Percentiles rank a stretch among this genome's conserved stretches.
These are phyloP conservation scores for Penicillium sp. DNA, from an alignment of 2,329 filamentous ascomycete genomes.

Conservation along the genomic window DNA sequence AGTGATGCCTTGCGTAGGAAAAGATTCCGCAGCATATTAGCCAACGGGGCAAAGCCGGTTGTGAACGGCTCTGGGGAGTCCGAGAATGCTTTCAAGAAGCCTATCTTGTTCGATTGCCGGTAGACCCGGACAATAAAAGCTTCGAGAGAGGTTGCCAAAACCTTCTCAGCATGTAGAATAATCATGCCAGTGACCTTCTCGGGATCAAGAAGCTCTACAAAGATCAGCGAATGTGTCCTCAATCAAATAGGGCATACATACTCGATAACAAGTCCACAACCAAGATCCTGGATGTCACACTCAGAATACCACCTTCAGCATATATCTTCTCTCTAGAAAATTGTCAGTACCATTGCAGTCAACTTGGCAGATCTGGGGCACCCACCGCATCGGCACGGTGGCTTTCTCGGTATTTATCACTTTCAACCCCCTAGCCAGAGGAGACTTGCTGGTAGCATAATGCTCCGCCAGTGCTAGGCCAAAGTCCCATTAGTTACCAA, in stretches of 20 bases:
- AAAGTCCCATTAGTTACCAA: slow-evolving; percentile 9
- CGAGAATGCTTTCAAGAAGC: slow-evolving; percentile 94
- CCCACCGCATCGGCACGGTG: slow-evolving; percentile 68
- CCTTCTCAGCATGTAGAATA: slow-evolving; percentile 79
- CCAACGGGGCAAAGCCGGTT: slow-evolving; percentile 79
- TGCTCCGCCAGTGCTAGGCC: slow-evolving; percentile 78
- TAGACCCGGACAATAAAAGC: slow-evolving; percentile 95
- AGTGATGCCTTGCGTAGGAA: slow-evolving; percentile 85
- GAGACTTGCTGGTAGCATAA: slow-evolving; percentile 80
- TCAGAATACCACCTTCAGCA: slow-evolving; percentile 82
- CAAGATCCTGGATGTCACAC: slow-evolving; percentile 91
- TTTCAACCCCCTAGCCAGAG: slow-evolving; percentile 78
- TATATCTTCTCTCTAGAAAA: slow-evolving; percentile 80
- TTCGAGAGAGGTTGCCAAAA: slow-evolving; percentile 83
- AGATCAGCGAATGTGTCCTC: slow-evolving; percentile 12
- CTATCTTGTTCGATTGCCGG: slow-evolving; percentile 87
- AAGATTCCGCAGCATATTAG: slow-evolving; percentile 87
- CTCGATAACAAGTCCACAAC: slow-evolving; percentile 88
- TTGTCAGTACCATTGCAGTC: slow-evolving; percentile 22
- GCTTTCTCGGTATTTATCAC: slow-evolving; percentile 94
- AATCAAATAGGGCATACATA: slow-evolving; percentile 29
- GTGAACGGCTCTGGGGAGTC: slow-evolving; percentile 91
- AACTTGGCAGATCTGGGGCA: slow-evolving; percentile 1
- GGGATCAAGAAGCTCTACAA: slow-evolving; percentile 64
- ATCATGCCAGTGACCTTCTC: slow-evolving; percentile 84